Conservation (phyloP, 352 stramenopile genomes). For the Phytophthora pinifolia region DNA sequence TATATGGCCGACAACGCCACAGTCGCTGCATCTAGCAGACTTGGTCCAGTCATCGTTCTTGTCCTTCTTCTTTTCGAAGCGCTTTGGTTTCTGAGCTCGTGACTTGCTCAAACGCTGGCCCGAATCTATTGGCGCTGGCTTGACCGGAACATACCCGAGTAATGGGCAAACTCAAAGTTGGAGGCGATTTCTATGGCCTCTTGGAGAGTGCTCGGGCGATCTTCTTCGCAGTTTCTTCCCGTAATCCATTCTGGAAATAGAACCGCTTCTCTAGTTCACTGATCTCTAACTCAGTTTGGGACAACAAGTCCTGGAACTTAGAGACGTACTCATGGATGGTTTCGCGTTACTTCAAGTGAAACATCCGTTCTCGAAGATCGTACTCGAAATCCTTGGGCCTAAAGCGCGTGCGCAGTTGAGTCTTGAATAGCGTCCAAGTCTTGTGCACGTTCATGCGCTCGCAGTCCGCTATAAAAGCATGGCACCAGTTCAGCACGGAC, state of each 20-base stretch:
- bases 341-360: not conserved
- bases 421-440: conserved; percentile 4
- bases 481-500: conserved; percentile 18
- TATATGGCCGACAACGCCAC: no score
- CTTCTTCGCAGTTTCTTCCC: conserved; percentile 16
- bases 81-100: not conserved
- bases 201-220: conserved; percentile 13
- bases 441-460: conserved; percentile 7
- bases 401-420: conserved; percentile 1
- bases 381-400: conserved; percentile 2
- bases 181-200: conserved; percentile 12
- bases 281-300: conserved; percentile 13
- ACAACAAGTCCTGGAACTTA: conserved; percentile 7
- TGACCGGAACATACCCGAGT: conserved; percentile 1
- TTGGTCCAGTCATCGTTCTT: not conserved
- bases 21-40: no score
- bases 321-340: conserved; percentile 7
- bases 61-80: conserved; percentile 1
- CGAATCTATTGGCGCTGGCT: not conserved
- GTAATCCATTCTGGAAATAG: conserved; percentile 21
- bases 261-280: conserved; percentile 20
- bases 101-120: not conserved
- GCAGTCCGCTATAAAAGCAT: conserved; percentile 10
- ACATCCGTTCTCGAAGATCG: conserved; percentile 4
- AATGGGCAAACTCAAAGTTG: conserved; percentile 23